Evolutionary conservation across 225 moss, liverwort and hornwort genomes (phyloP), one percentile per base, ranked within the genome.

Genomic region (Physcomitrium patens): DNA sequence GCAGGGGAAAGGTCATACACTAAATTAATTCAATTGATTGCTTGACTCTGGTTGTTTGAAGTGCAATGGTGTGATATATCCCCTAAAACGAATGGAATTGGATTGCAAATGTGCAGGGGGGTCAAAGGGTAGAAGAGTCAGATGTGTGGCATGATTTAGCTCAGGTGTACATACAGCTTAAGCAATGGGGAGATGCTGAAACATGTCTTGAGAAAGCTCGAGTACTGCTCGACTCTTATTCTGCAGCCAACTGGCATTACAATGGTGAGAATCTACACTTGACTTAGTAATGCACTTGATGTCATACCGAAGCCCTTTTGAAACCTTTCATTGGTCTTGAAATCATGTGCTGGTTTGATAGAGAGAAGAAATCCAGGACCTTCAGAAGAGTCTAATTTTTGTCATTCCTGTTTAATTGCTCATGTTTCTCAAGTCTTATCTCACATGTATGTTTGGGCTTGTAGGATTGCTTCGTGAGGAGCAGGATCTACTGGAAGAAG

Each of bases 91-190:
- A 48, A 37, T 18, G 74, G 41, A 31, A 26, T 52, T 31, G 31
- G 28, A 23, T 23, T 50, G 17, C 20, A 10, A 16, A 26, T 70
- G 28, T 63, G 74, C 86, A 93, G 96, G 77, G 65, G 75, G 76
- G 48, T 43, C 70, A 67, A 67, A 78, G 44, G 55, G 94, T 94
- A 54, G 85, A 88, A 66, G 85, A 92, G 85, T 86, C 70, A 44
- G 92, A 91, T 70, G 94, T 96, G 27, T 96, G 96, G 94, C 96
- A 94, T 83, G 92, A 85, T 62, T 81, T 96, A 43, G 92, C 94
- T 43, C 85, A 73, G 62, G 89, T 92, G 37, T 94, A 94, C 74
- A 87, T 85, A 50, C 85, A 84, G 63, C 81, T 96, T 70, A 86
- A 92, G 85, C 96, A 96, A 67, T 94, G 91, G 94, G 75, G 68